Evolutionary conservation across 179 eudicot species (phyloP).

Genomic region (Silene noctiflora): DNA sequence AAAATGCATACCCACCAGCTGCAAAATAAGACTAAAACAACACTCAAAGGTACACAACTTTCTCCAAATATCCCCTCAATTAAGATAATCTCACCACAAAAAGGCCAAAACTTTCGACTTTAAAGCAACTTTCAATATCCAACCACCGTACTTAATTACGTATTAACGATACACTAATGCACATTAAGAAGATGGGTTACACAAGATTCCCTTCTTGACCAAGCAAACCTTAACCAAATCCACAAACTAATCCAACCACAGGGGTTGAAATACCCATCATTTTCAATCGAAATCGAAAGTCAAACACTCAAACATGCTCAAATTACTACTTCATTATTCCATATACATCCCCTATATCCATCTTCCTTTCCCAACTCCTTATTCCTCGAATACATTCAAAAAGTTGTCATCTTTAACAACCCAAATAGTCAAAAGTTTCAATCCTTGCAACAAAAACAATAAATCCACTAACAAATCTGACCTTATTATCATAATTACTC

Average conservation of each 20-base stretch:
- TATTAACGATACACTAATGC: constrained; percentile 12
- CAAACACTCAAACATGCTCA: constrained; percentile 26
- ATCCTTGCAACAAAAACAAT: background rate
- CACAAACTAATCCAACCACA: constrained; percentile 10
- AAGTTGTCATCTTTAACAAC: constrained; percentile 1
- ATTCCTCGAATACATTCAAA: constrained; percentile 1
- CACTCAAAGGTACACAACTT: constrained; percentile 15
- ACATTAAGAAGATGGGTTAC: constrained; percentile 1
- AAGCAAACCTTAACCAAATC: constrained; percentile 14
- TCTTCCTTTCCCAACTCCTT: constrained; percentile 21
- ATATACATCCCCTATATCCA: constrained; percentile 18
- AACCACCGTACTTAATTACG: constrained; percentile 15
- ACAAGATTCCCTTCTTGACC: constrained; percentile 26
- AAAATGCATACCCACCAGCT: constrained; percentile 21
- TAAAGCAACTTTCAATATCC: constrained; percentile 25
- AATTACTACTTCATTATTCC: constrained; percentile 10
- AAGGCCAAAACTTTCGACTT: constrained; percentile 26
- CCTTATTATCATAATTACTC: too few species aligned
- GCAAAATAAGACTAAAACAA: constrained; percentile 12
- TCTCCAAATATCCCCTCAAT: constrained; percentile 22
- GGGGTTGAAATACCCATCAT: constrained; percentile 19
- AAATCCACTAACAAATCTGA: background rate
- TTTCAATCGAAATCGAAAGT: constrained; percentile 23
- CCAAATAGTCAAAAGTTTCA: background rate
- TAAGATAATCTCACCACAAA: constrained; percentile 18